These are phyloP conservation scores for Anthostomella pinea DNA, from an alignment of 2,329 filamentous ascomycete species.

Conservation along the genomic window DNA sequence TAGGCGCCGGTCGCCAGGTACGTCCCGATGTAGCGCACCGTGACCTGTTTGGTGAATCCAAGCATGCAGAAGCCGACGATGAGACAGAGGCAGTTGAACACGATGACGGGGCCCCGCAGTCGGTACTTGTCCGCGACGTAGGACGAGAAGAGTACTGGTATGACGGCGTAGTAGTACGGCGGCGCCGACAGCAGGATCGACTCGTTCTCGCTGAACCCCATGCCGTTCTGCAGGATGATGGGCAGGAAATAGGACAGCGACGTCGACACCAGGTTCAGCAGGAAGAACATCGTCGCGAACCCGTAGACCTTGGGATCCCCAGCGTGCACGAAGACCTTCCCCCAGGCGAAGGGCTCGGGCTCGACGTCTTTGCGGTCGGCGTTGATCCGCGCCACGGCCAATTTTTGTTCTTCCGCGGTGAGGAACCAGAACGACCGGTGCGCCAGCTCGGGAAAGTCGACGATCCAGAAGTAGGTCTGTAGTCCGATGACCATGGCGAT, in stretches of 20 bases:
- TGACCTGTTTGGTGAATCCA: conserved; percentile 56
- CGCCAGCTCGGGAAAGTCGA: conserved; percentile 64
- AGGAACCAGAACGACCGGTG: conserved; percentile 57
- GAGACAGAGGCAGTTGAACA: conserved; percentile 61
- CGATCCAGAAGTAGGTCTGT: conserved; percentile 66
- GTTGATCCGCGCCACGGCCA: conserved; percentile 57
- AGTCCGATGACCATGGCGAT: conserved; percentile 59
- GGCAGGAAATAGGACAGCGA: conserved; percentile 65
- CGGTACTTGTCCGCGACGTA: conserved; percentile 59
- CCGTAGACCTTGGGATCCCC: conserved; percentile 61
- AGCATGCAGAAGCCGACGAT: conserved; percentile 65
- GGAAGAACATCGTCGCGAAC: conserved; percentile 63
- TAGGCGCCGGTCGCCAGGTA: conserved; percentile 67
- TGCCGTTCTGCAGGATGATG: conserved; percentile 53
- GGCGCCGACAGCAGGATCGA: conserved; percentile 63
- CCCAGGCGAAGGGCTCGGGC: conserved; percentile 53
- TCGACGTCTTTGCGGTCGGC: conserved; percentile 59
- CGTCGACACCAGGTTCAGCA: conserved; percentile 65
- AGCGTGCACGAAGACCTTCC: conserved; percentile 54
- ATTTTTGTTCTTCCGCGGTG: conserved; percentile 49
- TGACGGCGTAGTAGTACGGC: conserved; percentile 65
- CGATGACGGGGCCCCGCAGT: conserved; percentile 60
- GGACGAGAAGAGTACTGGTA: conserved; percentile 62
- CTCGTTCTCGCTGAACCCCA: conserved; percentile 50
- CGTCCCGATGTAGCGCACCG: conserved; percentile 62